A percentile compares a stretch with the other conserved stretches of the same genome.
Evolutionary conservation across 768 basidiomycete genomes (phyloP).

Genomic region (Cubamyces sp.): DNA sequence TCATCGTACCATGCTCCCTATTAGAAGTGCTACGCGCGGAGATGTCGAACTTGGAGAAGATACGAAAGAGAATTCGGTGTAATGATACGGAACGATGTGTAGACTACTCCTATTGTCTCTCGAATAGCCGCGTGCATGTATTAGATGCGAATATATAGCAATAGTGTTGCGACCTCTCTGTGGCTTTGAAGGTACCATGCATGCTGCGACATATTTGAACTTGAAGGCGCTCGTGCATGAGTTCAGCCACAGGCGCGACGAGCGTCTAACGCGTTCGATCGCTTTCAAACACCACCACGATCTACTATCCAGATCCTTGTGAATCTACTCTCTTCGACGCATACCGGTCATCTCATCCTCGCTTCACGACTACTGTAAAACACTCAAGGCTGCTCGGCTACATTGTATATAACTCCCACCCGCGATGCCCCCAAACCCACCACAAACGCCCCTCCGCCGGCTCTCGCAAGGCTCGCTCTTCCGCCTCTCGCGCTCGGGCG

Average conservation of each 20-base stretch:
- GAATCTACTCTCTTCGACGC: too few species aligned
- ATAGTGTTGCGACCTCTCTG: too few species aligned
- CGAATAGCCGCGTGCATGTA: background rate
- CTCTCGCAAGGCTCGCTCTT: constrained; percentile 92
- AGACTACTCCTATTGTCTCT: background rate
- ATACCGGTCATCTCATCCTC: too few species aligned
- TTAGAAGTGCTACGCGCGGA: background rate
- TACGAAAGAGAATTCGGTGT: background rate
- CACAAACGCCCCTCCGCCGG: constrained; percentile 83
- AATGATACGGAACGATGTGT: background rate
- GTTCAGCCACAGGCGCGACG: too few species aligned
- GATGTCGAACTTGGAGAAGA: background rate
- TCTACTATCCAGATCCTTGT: too few species aligned
- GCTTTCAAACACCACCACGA: too few species aligned
- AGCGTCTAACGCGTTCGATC: too few species aligned
- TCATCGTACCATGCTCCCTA: background rate
- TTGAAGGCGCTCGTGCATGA: too few species aligned
- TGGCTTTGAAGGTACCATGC: too few species aligned
- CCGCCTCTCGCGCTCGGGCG: constrained; percentile 76
- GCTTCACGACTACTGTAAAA: too few species aligned
- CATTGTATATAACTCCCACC: background rate
- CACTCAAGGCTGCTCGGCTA: too few species aligned
- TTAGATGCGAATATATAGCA: background rate
- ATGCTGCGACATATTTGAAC: too few species aligned
- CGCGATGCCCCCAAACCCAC: constrained; percentile 40